These are phyloP conservation scores for Cyclospora cayetanensis DNA, from an alignment of 169 alveolate species.

Conservation along the genomic window DNA sequence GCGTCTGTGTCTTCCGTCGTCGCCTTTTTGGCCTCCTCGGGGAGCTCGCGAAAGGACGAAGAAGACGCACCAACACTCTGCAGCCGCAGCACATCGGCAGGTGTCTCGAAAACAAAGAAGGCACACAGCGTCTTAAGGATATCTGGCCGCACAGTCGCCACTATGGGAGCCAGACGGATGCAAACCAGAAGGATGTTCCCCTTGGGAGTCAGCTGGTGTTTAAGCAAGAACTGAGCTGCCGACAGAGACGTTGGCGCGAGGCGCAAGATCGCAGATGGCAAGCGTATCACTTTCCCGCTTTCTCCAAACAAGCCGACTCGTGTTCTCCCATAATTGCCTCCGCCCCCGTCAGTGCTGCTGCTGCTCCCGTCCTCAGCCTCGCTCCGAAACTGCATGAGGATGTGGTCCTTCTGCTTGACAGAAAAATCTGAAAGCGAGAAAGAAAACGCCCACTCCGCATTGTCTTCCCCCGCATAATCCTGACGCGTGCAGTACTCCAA, in stretches of 20 bases:
- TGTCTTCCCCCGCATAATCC: conserved; percentile 79
- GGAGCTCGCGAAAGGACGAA: too few species aligned
- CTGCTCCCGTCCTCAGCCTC: conserved; percentile 44
- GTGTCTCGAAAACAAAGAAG: conserved; percentile 62
- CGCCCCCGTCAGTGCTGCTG: conserved; percentile 20
- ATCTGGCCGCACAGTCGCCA: conserved; percentile 67
- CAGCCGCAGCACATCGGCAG: conserved; percentile 28
- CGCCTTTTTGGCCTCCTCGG: conserved; percentile 54
- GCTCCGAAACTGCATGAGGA: conserved; percentile 64
- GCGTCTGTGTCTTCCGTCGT: conserved; percentile 47
- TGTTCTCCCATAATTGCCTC: conserved; percentile 7
- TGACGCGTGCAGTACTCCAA: conserved; percentile 69
- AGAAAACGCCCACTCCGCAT: conserved; percentile 78
- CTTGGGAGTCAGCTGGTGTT: conserved; percentile 63
- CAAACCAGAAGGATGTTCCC: conserved; percentile 67
- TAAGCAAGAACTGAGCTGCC: conserved; percentile 63
- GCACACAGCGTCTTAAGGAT: conserved; percentile 33
- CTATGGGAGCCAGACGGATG: conserved; percentile 62
- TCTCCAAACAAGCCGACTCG: conserved; percentile 42
- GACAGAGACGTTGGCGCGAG: conserved; percentile 21
- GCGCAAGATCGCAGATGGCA: conserved; percentile 41
- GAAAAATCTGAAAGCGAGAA: conserved; percentile 75
- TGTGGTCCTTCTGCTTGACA: conserved; percentile 67
- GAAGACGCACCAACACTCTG: neutral
- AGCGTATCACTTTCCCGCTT: neutral